Conservation (phyloP, 768 basidiomycete species). For the Podaxis pistillaris region DNA sequence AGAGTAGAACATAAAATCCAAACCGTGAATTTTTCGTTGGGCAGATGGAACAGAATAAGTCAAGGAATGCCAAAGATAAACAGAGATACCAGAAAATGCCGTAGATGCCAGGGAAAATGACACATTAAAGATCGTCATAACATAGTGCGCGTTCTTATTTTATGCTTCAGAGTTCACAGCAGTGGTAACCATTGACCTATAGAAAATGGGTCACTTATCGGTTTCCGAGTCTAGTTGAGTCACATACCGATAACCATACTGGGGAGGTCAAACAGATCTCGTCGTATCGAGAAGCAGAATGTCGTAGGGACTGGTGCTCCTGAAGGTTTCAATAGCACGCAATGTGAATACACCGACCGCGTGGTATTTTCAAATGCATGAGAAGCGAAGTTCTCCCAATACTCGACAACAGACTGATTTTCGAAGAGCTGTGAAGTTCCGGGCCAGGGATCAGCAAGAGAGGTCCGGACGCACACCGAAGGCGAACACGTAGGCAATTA, state of each 20-base stretch:
- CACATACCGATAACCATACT: constrained; percentile 81
- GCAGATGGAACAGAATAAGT: constrained; percentile 5
- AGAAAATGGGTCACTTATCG: neutral
- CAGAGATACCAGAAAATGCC: constrained; percentile 10
- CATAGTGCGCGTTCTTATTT: constrained; percentile 11
- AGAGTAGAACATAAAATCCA: constrained; percentile 1
- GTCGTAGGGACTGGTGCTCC: constrained; percentile 87
- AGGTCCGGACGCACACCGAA: neutral
- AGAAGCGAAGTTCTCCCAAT: constrained; percentile 95
- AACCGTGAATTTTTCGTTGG: neutral
- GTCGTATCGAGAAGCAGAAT: constrained; percentile 93
- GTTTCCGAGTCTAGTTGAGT: neutral
- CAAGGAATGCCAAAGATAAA: constrained; percentile 3
- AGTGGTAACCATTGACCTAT: constrained; percentile 88
- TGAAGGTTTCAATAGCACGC: constrained; percentile 81
- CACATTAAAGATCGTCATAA: constrained; percentile 21
- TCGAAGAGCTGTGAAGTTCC: constrained; percentile 70
- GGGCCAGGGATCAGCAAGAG: constrained; percentile 11
- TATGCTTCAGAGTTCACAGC: constrained; percentile 39
- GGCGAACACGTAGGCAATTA: neutral
- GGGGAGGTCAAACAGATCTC: constrained; percentile 89
- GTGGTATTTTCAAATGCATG: constrained; percentile 98
- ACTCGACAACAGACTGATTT: constrained; percentile 92
- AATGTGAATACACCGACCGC: constrained; percentile 92
- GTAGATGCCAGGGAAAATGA: constrained; percentile 15